Evolutionary conservation across 768 basidiomycete genomes (phyloP), one percentile per base, ranked within the genome.

Genomic region (Russula ochroleuca): DNA sequence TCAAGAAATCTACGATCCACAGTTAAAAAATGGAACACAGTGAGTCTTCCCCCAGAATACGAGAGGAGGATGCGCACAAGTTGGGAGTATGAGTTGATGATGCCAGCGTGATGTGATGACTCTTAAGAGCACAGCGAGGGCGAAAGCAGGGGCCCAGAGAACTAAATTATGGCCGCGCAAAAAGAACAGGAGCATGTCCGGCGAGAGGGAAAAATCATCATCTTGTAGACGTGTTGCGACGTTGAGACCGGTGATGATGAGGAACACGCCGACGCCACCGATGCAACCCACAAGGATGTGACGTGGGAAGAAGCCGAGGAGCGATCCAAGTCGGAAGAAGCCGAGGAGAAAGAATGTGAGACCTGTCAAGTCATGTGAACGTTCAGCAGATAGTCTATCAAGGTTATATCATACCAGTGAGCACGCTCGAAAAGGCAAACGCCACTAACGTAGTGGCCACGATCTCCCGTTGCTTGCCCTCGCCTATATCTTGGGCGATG

Each of bases 241-340:
- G 11, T 93, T 88, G 37, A 98, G 78, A 14, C 93, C 94, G 0
- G 95, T 98, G 69, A 88, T 80, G 47, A 98, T 84, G 51, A 99
- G 79, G 75, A 98, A 99, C 10, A 87, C 84, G 17, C 96, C 96
- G 37, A 98, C 92, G n/a, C 96, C 95, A 11, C 95, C 95, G 45
- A 98, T 98, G 70, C 89, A 90, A 15, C 95, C 95, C n/a, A 99
- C 92, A 33, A 98, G 82, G 71, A 98, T 97, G 71, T 97, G 94
- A 15, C 96, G 81, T 19, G 96, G 96, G 76, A 98, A 98, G 76
- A 98, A 98, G 1, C 94, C 94, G 40, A 97, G 87, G 10, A 98
- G 75, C 7, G 84, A 80, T 2, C 96, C 96, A 14, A 98, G 80
- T 50, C 85, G 85, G 67, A 95, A 84, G 17, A 82, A 83, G 15